A percentile compares a stretch with the other conserved stretches of the same genome.
Conservation (phyloP, 768 basidiomycete species). For the Dentipellis fragilis region DNA sequence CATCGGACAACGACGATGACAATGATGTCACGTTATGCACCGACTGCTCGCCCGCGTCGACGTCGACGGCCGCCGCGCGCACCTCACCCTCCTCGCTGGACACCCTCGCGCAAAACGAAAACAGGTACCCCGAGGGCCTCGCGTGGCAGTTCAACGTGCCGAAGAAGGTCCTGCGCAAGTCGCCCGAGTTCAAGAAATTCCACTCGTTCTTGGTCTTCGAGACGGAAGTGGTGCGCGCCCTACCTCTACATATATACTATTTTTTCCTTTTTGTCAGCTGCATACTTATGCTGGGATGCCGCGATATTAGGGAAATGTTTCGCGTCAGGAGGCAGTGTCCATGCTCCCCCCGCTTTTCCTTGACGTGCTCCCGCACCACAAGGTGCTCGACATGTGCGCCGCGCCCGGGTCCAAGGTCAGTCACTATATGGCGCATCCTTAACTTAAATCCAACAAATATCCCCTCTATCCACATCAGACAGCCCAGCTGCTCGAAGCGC, state of each 20-base stretch:
- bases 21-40: no score
- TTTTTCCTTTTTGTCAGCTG: no score
- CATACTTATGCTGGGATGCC: not conserved
- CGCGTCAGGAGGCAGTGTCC: constrained; percentile 93
- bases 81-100: not conserved
- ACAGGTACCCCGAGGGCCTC: constrained; percentile 88
- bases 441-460: not conserved
- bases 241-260: no score
- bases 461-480: constrained; percentile 59
- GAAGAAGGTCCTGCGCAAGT: constrained; percentile 80
- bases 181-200: constrained; percentile 86
- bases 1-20: not conserved
- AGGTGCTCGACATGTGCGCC: constrained; percentile 97
- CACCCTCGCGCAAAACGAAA: not conserved
- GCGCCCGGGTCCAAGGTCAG: constrained; percentile 92
- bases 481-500: constrained; percentile 89
- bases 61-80: no score
- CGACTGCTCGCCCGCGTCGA: no score
- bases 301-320: constrained; percentile 75
- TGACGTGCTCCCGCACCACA: constrained; percentile 87
- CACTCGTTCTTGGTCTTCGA: constrained; percentile 96
- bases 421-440: not conserved
- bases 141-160: constrained; percentile 95
- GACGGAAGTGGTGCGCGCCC: constrained; percentile 77
- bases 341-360: constrained; percentile 98